phyloP scores from a whole-genome alignment of 352 stramenopile species.

The Phytopythium chamaehyphon region DNA sequence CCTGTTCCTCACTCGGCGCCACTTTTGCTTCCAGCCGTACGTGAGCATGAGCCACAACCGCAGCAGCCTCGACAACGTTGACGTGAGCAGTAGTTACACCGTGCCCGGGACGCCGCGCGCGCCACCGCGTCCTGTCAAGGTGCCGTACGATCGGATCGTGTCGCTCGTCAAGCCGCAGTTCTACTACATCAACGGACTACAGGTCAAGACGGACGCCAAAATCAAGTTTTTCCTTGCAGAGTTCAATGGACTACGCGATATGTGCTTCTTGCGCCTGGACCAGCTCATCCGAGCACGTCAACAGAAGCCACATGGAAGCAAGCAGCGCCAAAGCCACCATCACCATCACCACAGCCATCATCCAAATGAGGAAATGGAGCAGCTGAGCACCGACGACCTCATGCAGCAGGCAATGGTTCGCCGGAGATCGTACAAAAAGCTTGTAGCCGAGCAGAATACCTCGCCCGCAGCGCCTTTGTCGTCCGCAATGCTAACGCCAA shows the following conservation, averaged over 20 bases:
- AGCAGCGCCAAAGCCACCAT: slow-evolving; percentile 6
- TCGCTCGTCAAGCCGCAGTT: slow-evolving; percentile 79
- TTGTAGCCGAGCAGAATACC: slow-evolving; percentile 21
- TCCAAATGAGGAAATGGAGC: slow-evolving; percentile 10
- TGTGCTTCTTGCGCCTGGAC: slow-evolving; percentile 65
- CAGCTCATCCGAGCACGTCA: slow-evolving; percentile 68
- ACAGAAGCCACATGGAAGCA: slow-evolving; percentile 13
- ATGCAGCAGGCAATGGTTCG: slow-evolving; percentile 51
- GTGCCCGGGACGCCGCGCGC: background rate
- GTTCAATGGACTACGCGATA: slow-evolving; percentile 71
- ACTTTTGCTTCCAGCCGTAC: slow-evolving; percentile 67
- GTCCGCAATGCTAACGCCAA: background rate
- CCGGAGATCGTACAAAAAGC: slow-evolving; percentile 43
- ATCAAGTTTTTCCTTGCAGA: slow-evolving; percentile 76
- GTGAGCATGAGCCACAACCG: slow-evolving; percentile 4
- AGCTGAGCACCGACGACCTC: slow-evolving; percentile 33
- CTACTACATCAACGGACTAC: slow-evolving; percentile 81
- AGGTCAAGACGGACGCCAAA: slow-evolving; percentile 63
- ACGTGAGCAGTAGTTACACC: slow-evolving; percentile 7
- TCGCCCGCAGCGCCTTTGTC: background rate
- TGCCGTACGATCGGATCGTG: slow-evolving; percentile 54
- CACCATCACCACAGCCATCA: background rate
- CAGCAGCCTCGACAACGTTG: background rate
- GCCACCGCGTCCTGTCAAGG: slow-evolving; percentile 39
- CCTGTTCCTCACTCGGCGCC: slow-evolving; percentile 61